A percentile compares a stretch with the other conserved stretches of the same genome.
phyloP scores from a whole-genome alignment of 306 rosid species.

The Vicia sativa region DNA sequence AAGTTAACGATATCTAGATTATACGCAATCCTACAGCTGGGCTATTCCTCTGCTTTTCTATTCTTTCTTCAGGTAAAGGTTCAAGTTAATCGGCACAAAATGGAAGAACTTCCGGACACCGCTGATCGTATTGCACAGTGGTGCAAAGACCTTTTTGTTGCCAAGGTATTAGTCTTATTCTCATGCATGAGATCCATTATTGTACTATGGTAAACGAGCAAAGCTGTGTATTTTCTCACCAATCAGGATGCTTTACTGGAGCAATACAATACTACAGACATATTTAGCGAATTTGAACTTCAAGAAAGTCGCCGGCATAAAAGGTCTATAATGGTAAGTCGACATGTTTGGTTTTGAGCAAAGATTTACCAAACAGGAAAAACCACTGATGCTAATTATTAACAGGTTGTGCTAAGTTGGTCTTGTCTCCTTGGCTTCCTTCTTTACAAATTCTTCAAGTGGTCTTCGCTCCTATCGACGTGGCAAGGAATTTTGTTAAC shows the following conservation, averaged over 20 bases:
- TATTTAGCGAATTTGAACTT: constrained; percentile 61
- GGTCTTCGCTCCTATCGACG: constrained; percentile 62
- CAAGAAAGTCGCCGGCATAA: constrained; percentile 58
- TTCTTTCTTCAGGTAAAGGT: constrained; percentile 59
- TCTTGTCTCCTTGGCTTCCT: constrained; percentile 49
- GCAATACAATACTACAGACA: constrained; percentile 52
- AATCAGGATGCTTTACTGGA: constrained; percentile 78
- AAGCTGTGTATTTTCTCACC: constrained; percentile 8
- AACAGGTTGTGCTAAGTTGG: constrained; percentile 63
- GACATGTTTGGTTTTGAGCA: background rate
- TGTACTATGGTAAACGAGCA: too few species aligned
- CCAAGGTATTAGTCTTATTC: constrained; percentile 82
- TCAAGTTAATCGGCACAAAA: constrained; percentile 65
- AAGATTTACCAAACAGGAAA: background rate
- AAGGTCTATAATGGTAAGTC: constrained; percentile 58
- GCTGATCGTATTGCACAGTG: constrained; percentile 74
- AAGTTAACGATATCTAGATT: constrained; percentile 2
- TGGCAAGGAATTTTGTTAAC: constrained; percentile 66
- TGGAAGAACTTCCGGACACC: constrained; percentile 80
- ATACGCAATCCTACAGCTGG: background rate
- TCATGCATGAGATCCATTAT: too few species aligned
- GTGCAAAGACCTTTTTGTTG: constrained; percentile 73
- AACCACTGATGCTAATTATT: background rate
- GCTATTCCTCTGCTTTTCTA: too few species aligned
- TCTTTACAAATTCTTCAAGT: constrained; percentile 41